Percentiles rank a stretch among this genome's conserved stretches.
Evolutionary conservation across 768 basidiomycete genomes (phyloP).

Genomic region (Amanita molliuscula): DNA sequence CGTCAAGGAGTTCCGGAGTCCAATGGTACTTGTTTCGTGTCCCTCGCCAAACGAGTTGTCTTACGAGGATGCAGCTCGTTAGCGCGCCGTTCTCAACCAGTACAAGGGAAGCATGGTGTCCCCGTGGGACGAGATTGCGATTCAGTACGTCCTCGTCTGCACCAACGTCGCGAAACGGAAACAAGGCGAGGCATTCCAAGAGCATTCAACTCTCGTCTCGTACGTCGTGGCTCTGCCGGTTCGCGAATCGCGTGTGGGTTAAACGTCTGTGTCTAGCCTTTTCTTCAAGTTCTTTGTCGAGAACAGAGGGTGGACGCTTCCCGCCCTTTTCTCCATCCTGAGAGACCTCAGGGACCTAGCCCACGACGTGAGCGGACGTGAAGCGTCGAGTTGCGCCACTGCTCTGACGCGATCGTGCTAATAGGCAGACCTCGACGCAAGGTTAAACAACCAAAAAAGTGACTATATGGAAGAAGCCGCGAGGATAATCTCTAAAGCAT

Average conservation of each 20-base stretch:
- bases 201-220: conserved; percentile 68
- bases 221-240: conserved; percentile 35
- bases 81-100: conserved; percentile 27
- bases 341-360: conserved; percentile 80
- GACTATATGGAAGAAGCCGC: conserved; percentile 84
- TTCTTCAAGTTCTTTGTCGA: conserved; percentile 75
- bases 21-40: conserved; percentile 24
- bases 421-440: conserved; percentile 56
- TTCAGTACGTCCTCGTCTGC: conserved; percentile 73
- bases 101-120: conserved; percentile 56
- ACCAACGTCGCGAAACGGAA: conserved; percentile 59
- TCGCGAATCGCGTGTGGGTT: neutral
- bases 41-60: conserved; percentile 1
- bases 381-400: neutral
- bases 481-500: conserved; percentile 78
- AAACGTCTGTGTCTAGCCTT: conserved; percentile 25
- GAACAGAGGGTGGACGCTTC: conserved; percentile 82
- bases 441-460: conserved; percentile 42
- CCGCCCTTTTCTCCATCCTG: conserved; percentile 71
- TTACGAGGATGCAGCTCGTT: conserved; percentile 7
- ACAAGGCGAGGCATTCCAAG: conserved; percentile 67
- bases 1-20: conserved; percentile 60
- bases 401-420: neutral
- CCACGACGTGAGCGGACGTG: conserved; percentile 48
- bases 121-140: conserved; percentile 83